Evolutionary conservation across 164 flowering plant species (phyloP), one percentile per base, ranked within the genome.

Genomic region (Houttuynia cordata): DNA sequence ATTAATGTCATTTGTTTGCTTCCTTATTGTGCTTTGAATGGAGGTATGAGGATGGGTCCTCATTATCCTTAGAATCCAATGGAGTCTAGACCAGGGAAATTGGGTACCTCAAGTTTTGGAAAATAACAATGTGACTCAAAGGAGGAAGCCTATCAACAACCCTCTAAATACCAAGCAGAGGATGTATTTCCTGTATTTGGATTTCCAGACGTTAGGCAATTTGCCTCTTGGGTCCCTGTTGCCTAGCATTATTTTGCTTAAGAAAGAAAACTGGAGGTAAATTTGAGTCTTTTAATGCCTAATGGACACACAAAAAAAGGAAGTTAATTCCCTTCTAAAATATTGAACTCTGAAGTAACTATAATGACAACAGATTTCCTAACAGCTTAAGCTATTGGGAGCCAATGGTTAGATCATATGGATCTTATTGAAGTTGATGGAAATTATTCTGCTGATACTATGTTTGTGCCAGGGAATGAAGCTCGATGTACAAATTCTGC

Each of bases 131-230:
- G 40, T 37, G 17, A 51, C 56, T 3, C n/a, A 13, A 18, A 25
- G 24, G 12, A 50, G 7, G 0, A 50, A 13, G 0, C 21, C 66
- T 3, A 19, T 51, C 0, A 75, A 71, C 4, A 86, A 86, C 61
- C 66, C 76, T 25, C 67, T 86, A n/a, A 88, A 86, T 73, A 71
- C 60, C 96, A 88, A 61, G 84, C 88, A 0, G 93, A 88, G 69
- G 91, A 86, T 50, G 68, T 86, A 1, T 88, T 83, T 62, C 87
- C 84, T 1, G 65, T 75, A 0, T 51, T 74, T 54, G 90, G 88
- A 45, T 62, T 47, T 40, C 88, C 92, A 24, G 96, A 88, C 70
- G 73, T 50, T 1, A 72, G 91, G 51, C 76, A 86, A 30, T 86
- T 84, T 60, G 78, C 79, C 41, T 86, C 84, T 67, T 88, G 88